Evolutionary conservation across 2,329 filamentous ascomycete genomes (phyloP), one percentile per base, ranked within the genome.

Genomic region (Anthostomella pinea): DNA sequence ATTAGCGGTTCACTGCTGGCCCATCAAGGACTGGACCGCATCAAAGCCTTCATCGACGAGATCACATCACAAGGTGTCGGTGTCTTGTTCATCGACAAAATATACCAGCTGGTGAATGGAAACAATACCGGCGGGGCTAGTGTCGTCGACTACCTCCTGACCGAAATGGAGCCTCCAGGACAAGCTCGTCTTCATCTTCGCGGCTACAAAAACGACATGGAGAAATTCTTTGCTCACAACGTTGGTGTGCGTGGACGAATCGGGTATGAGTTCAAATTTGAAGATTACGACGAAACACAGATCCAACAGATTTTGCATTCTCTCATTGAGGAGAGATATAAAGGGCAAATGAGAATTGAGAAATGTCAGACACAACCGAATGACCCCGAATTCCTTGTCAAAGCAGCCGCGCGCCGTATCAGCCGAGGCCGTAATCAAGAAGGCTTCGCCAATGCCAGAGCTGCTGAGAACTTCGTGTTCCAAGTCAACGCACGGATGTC

Each of bases 41-140:
- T 72, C 44, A 70, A 83, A 49, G 68, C 70, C 11, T 58, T 79
- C 1, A 60, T 85, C 2, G 65, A 80, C 1, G 47, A 64, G 0
- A 67, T 89, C 0, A 56, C 77, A 3, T 64, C 77, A 13, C 46
- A 60, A 1, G 79, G 75, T 0, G 85, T 83, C 0, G 86, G 86
- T 0, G 81, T 80, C 0, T 51, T 87, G 1, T 90, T 90, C 53
- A 82, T 91, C 16, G 86, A 91, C 42, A 85, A 90, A 56, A 84
- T 84, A 0, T 88, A 90, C 50, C 85, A 90, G 45, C 66, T 91
- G 0, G 70, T 77, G 0, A 76, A 75, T 1, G 73, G 73, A 0
- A 74, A 77, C 34, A 83, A 64, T 15, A 50, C 56, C 3, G 75
- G 75, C 1, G 83, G 84, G 0, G 65, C 62, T 0, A 69, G 72